Percentiles rank a stretch among this genome's conserved stretches.
Conservation (phyloP, 441 rosid genomes). For the Metrosideros polymorpha region DNA sequence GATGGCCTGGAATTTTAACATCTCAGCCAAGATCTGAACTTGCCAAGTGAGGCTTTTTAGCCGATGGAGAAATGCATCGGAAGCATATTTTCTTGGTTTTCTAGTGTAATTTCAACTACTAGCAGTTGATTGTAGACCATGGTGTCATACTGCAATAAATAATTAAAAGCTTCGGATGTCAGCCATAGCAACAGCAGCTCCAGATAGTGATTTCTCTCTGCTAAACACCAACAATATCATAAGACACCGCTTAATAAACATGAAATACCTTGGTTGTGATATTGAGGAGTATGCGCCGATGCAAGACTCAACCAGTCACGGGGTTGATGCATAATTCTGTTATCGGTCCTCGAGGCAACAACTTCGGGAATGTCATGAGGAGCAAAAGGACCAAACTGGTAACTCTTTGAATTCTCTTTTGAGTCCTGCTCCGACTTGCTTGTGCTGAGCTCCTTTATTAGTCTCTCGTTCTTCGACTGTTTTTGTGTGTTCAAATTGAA, state of each 20-base stretch:
- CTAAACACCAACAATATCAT: not conserved
- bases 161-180: not conserved
- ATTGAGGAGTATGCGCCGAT: constrained; percentile 47
- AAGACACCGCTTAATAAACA: not conserved
- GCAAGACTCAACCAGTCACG: constrained; percentile 58
- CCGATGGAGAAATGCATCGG: not conserved
- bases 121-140: not conserved
- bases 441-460: constrained; percentile 11
- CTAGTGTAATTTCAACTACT: not conserved
- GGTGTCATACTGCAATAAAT: not conserved
- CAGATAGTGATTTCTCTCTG: not conserved
- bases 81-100: not conserved
- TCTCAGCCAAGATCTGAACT: not conserved
- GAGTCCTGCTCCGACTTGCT: constrained; percentile 28
- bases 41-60: not conserved
- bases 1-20: not conserved
- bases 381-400: constrained; percentile 81
- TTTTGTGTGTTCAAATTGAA: constrained; percentile 15
- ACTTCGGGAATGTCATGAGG: constrained; percentile 28
- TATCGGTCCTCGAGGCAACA: constrained; percentile 3
- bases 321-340: constrained; percentile 14
- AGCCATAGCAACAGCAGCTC: not conserved
- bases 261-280: constrained; percentile 63
- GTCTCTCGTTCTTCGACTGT: constrained; percentile 19
- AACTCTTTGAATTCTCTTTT: constrained; percentile 28